Evolutionary conservation across 2,329 filamentous ascomycete species (phyloP), one percentile per base, ranked within the genome.

Genomic region (Elsinoe arachidis): DNA sequence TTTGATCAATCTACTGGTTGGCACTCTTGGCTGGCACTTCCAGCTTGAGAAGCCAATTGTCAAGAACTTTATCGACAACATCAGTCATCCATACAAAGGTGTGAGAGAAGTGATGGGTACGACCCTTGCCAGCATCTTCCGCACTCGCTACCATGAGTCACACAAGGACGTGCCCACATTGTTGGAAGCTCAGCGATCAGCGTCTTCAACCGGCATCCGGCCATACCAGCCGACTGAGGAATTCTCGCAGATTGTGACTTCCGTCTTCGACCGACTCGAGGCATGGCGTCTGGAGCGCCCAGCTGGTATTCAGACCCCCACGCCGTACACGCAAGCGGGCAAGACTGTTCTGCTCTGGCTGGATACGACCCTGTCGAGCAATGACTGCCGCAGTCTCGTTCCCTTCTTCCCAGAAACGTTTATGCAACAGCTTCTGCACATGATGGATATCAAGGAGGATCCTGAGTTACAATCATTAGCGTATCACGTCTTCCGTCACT

Each of bases 391-490:
- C 0, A 87, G 93, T 68, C 81, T 99, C 12, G 83, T 95, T 15
- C 84, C 86, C 2, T 97, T 96, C 80, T 97, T 99, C 76, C 87
- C 90, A 0, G 81, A 88, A 35, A 79, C 87, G 0, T 92, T 97
- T 67, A 93, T 95, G 70, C 88, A 93, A 65, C 88, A 96, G 69
- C 81, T 99, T 12, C 76, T 99, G 55, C 91, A 99, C 76, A 99
- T 99, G 93, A 99, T 99, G 92, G 93, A 99, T 68, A 90, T 99
- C 70, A 97, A 97, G 71, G 93, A 99, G 71, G 93, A 99, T 66
- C 90, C 90, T 0, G 95, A 99, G 71, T 80, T 99, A 1, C 95
- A 96, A 78, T 86, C 88, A 9, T 80, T 96, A 7, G 92, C 93
- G 0, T 99, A 97, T 69, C 90, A 96, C 67, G 93, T 99, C 41